A percentile compares a stretch with the other conserved stretches of the same genome.
These are phyloP conservation scores for Microsporum ferrugineum DNA, from an alignment of 2,329 filamentous ascomycete genomes.

Conservation along the genomic window DNA sequence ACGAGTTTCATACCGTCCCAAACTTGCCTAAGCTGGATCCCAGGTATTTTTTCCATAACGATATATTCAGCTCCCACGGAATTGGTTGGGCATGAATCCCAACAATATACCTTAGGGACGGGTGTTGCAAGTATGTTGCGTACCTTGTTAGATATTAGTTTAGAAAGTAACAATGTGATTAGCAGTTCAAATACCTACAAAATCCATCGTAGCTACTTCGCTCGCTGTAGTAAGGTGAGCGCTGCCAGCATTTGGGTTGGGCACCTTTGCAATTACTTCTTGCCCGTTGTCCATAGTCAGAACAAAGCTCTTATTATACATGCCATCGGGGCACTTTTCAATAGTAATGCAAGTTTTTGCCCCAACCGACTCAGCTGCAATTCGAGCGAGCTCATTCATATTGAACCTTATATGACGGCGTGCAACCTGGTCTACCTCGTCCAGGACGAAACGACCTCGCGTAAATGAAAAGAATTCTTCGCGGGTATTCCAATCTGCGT, in stretches of 20 bases:
- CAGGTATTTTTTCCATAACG: conserved; percentile 23
- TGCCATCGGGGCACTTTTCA: conserved; percentile 9
- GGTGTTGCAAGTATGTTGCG: conserved; percentile 1
- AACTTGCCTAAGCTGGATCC: conserved; percentile 19
- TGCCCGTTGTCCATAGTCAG: conserved; percentile 14
- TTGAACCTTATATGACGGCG: conserved; percentile 20
- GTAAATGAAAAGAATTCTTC: conserved; percentile 8
- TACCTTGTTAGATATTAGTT: background rate
- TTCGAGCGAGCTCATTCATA: conserved; percentile 23
- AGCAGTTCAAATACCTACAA: conserved; percentile 9
- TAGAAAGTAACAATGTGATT: background rate
- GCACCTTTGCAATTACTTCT: conserved; percentile 10
- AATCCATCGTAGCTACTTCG: conserved; percentile 30
- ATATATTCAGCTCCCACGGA: conserved; percentile 18
- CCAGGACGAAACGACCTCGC: conserved; percentile 7
- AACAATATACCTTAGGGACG: conserved; percentile 7
- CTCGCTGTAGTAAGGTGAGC: conserved; percentile 19
- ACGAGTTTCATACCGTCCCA: conserved; percentile 16
- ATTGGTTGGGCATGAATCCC: conserved; percentile 10
- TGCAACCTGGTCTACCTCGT: conserved; percentile 3
- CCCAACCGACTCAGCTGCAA: conserved; percentile 22
- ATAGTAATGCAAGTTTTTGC: conserved; percentile 11
- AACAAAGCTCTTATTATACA: conserved; percentile 16
- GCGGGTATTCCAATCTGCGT: background rate
- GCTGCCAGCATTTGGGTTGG: conserved; percentile 9